Base-by-base conservation (phyloP, 495 filamentous ascomycete genomes). In the Hypoxylon rickii region DNA sequence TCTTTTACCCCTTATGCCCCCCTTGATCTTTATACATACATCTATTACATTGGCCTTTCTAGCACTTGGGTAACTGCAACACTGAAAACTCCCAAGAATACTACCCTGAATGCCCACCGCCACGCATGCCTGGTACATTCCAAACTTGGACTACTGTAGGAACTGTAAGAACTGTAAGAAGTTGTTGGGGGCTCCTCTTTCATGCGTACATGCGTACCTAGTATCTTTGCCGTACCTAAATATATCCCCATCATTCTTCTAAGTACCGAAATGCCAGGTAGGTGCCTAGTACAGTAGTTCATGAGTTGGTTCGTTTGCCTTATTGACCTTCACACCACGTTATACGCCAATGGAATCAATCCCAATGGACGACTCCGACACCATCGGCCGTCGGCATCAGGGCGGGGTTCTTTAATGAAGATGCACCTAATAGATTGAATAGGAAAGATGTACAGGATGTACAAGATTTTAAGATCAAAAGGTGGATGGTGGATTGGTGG, bases 361-460 rank as follows among this genome's bases (percentile, higher is more conserved):
- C n/a, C n/a, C n/a, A n/a, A n/a, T n/a, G n/a, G n/a, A n/a, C n/a
- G n/a, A n/a, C n/a, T n/a, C n/a, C n/a, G n/a, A n/a, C 13, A 44
- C 12, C 37, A 40, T 52, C 8, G 40, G 37, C 26, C 37, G 34
- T 52, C n/a, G 40, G 37, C 26, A 43, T 11, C 31, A 37, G 26
- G 11, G 19, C 34, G n/a, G 10, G 20, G 15, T 16, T 40, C 31
- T 21, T 52, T 33, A 47, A 38, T 47, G 34, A 54, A 60, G 22
- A 55, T 51, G 34, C 19, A 41, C 22, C 8, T 47, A 32, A 26
- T 7, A 32, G 50, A 45, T 49, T 44, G 50, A 61, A 50, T 54
- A 45, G 50, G 38, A 39, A 47, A 32, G 40, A 38, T 16, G 41
- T n/a, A n/a, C n/a, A n/a, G n/a, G n/a, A n/a, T n/a, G n/a, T n/a